phyloP scores from a whole-genome alignment of 176 grass and related monocot species.

The Olyra latifolia region DNA sequence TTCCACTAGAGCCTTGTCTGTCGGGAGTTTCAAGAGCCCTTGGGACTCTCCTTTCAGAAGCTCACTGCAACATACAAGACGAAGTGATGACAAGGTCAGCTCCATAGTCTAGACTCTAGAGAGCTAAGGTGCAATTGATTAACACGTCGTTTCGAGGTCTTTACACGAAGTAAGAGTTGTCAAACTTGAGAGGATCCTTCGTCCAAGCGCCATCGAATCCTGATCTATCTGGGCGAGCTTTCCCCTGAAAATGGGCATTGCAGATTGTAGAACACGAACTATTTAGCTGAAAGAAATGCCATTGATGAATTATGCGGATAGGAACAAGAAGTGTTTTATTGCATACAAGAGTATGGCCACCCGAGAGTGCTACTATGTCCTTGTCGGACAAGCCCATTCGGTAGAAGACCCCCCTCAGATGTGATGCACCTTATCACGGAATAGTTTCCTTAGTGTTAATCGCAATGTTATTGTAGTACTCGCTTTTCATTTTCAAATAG shows the following conservation, averaged over 20 bases:
- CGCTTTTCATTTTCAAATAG: too few relatives aligned
- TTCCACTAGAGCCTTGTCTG: conserved; percentile 57
- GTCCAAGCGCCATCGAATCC: conserved; percentile 71
- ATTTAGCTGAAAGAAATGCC: not conserved
- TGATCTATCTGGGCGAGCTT: conserved; percentile 48
- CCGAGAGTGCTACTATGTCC: conserved; percentile 79
- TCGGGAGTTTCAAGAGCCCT: conserved; percentile 61
- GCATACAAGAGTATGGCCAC: conserved; percentile 64
- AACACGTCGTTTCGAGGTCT: not conserved
- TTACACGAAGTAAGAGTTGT: conserved; percentile 66
- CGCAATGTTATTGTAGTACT: too few relatives aligned
- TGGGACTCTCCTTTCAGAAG: conserved; percentile 47
- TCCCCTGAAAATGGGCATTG: conserved; percentile 38
- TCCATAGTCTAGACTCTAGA: too few relatives aligned
- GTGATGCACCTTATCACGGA: conserved; percentile 44
- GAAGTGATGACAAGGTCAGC: not conserved
- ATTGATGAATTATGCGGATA: not conserved
- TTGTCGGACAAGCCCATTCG: conserved; percentile 76
- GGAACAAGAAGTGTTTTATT: not conserved
- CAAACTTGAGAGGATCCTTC: conserved; percentile 64
- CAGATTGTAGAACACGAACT: not conserved
- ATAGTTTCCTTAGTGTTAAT: not conserved
- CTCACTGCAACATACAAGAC: conserved; percentile 39
- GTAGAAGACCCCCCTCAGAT: conserved; percentile 63
- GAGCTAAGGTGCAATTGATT: not conserved